Percentiles rank a stretch among this genome's conserved stretches.
phyloP scores from a whole-genome alignment of 1,284 basidiomycete species.

The Volvariella surrecta region DNA sequence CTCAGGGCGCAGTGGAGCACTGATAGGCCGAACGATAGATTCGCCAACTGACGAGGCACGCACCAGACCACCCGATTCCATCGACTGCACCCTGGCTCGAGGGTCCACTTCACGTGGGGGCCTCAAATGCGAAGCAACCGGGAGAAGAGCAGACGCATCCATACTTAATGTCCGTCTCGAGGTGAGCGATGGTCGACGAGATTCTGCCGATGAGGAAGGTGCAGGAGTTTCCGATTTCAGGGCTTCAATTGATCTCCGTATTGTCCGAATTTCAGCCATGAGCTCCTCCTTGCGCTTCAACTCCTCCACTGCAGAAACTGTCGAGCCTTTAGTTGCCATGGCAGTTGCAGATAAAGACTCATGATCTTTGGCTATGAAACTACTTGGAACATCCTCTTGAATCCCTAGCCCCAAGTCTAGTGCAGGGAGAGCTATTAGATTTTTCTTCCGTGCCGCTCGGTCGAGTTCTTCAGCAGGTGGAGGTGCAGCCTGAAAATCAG shows the following conservation, averaged over 20 bases:
- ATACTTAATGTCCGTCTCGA: constrained; percentile 61
- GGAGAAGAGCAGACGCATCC: constrained; percentile 42
- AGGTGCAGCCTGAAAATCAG: constrained; percentile 61
- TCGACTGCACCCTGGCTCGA: constrained; percentile 56
- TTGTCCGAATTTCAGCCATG: constrained; percentile 66
- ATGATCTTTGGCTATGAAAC: constrained; percentile 46
- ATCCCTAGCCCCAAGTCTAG: constrained; percentile 69
- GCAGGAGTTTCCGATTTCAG: constrained; percentile 60
- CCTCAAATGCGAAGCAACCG: constrained; percentile 46
- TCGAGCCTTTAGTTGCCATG: constrained; percentile 28
- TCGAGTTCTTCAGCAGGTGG: constrained; percentile 48
- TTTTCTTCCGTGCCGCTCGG: constrained; percentile 27
- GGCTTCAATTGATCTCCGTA: constrained; percentile 68
- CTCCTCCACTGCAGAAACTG: constrained; percentile 32
- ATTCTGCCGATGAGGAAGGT: constrained; percentile 45
- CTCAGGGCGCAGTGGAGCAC: constrained; percentile 57
- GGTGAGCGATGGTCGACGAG: constrained; percentile 57
- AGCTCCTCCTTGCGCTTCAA: constrained; percentile 61
- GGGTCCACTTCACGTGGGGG: constrained; percentile 60
- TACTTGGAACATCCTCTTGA: constrained; percentile 61
- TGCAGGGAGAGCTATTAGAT: constrained; percentile 53
- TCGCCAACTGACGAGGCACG: constrained; percentile 34
- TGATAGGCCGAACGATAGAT: constrained; percentile 58
- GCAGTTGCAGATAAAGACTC: constrained; percentile 25
- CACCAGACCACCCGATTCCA: constrained; percentile 50